These are phyloP conservation scores for Kockiozyma suomiensis DNA, from an alignment of 805 yeast genomes.

Conservation along the genomic window DNA sequence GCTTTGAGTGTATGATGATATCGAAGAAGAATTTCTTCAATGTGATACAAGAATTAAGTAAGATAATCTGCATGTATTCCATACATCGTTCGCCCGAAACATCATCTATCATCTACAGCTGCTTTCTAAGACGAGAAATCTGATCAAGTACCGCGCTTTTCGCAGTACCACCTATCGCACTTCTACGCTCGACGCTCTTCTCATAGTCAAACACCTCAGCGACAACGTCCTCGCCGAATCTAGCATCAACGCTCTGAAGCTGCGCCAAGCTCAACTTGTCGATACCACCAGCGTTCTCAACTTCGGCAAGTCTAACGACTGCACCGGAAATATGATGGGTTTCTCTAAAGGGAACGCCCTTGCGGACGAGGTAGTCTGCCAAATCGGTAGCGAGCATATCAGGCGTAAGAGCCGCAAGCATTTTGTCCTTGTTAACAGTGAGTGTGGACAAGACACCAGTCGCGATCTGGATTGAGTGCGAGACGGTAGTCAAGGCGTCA, in stretches of 20 bases:
- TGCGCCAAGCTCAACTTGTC: constrained; percentile 79
- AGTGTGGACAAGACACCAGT: constrained; percentile 95
- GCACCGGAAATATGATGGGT: constrained; percentile 99
- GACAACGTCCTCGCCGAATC: constrained; percentile 80
- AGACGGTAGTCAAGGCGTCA: constrained; percentile 85
- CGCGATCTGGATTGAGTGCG: constrained; percentile 90
- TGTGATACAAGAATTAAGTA: too few relatives aligned
- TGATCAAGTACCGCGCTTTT: constrained; percentile 84
- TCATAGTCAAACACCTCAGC: constrained; percentile 85
- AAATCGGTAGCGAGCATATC: constrained; percentile 99
- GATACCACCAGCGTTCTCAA: constrained; percentile 72
- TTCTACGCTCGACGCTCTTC: constrained; percentile 92
- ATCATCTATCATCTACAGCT: constrained; percentile 16
- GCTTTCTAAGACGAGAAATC: constrained; percentile 44
- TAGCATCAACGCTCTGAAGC: constrained; percentile 72
- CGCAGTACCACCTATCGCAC: constrained; percentile 97
- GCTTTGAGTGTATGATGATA: too few relatives aligned
- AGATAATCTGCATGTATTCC: too few relatives aligned
- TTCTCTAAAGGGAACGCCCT: constrained; percentile 98
- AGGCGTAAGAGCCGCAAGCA: constrained; percentile 91
- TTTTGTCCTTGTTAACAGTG: constrained; percentile 66
- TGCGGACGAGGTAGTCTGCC: constrained; percentile 96
- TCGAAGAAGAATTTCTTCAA: too few relatives aligned
- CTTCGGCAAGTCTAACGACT: constrained; percentile 92
- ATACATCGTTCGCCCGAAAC: too few relatives aligned